phyloP scores from a whole-genome alignment of 1,139 yeast genomes.

The Meyerozyma smithsonii region DNA sequence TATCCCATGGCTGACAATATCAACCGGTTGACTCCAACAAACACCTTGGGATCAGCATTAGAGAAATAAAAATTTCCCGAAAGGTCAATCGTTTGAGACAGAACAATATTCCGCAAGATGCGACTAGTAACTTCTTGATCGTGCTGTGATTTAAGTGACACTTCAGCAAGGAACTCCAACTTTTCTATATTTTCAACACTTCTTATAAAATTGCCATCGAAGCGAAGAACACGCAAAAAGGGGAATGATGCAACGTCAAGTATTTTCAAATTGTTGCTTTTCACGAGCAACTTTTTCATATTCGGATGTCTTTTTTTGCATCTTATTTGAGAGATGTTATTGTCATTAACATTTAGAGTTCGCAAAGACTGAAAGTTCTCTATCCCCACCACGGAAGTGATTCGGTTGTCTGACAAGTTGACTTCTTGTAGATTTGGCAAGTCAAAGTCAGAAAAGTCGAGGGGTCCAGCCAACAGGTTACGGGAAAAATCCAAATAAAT shows the following conservation, averaged over 20 bases:
- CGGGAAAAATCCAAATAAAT: slow-evolving; percentile 36
- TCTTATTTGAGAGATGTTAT: slow-evolving; percentile 24
- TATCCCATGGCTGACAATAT: slow-evolving; percentile 44
- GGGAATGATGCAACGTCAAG: slow-evolving; percentile 34
- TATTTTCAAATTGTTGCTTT: slow-evolving; percentile 30
- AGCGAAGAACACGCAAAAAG: slow-evolving; percentile 37
- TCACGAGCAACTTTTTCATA: slow-evolving; percentile 42
- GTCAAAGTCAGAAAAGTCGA: slow-evolving; percentile 32
- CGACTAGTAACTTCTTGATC: slow-evolving; percentile 16
- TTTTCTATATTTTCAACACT: slow-evolving; percentile 22
- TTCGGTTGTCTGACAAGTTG: slow-evolving; percentile 38
- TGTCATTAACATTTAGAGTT: slow-evolving; percentile 41
- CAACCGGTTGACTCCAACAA: slow-evolving; percentile 36
- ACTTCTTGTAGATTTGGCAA: slow-evolving; percentile 42
- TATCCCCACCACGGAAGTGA: slow-evolving; percentile 30
- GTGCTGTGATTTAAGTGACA: slow-evolving; percentile 38
- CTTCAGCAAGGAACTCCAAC: slow-evolving; percentile 35
- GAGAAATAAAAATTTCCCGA: slow-evolving; percentile 30
- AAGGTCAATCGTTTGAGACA: slow-evolving; percentile 29
- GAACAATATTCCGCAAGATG: slow-evolving; percentile 16
- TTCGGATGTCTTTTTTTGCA: slow-evolving; percentile 21
- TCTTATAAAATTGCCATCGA: slow-evolving; percentile 41
- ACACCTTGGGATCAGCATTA: slow-evolving; percentile 14
- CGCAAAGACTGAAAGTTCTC: slow-evolving; percentile 32
- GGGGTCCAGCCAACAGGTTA: slow-evolving; percentile 34